Conservation (phyloP, 2,329 filamentous ascomycete species). For the Fusarium poae region DNA sequence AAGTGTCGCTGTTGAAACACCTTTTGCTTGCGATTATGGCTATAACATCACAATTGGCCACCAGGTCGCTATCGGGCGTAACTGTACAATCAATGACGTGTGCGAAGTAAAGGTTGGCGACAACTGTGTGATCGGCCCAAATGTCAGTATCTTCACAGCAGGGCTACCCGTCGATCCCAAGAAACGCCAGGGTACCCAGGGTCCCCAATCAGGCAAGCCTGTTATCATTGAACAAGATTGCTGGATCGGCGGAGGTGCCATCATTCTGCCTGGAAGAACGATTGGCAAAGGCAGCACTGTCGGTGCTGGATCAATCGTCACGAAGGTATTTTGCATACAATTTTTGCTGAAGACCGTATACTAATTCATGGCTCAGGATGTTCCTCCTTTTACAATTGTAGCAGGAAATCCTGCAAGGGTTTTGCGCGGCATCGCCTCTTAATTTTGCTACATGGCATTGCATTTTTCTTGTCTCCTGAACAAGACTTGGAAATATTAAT, state of each 20-base stretch:
- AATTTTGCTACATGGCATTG: slow-evolving; percentile 36
- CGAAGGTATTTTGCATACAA: slow-evolving; percentile 67
- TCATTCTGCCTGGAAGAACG: slow-evolving; percentile 81
- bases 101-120: slow-evolving; percentile 85
- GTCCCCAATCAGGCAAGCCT: slow-evolving; percentile 75
- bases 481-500: slow-evolving; percentile 50
- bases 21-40: slow-evolving; percentile 94
- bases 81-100: slow-evolving; percentile 90
- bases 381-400: slow-evolving; percentile 76
- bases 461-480: slow-evolving; percentile 39
- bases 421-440: slow-evolving; percentile 56
- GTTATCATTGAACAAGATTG: slow-evolving; percentile 88
- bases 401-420: slow-evolving; percentile 77
- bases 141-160: slow-evolving; percentile 87
- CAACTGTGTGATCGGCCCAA: slow-evolving; percentile 81
- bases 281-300: slow-evolving; percentile 85
- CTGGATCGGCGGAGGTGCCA: slow-evolving; percentile 83
- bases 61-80: slow-evolving; percentile 84
- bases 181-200: slow-evolving; percentile 78
- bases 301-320: slow-evolving; percentile 87
- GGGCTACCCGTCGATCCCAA: slow-evolving; percentile 80
- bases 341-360: neutral
- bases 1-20: slow-evolving; percentile 83
- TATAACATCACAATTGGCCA: slow-evolving; percentile 93
- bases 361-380: slow-evolving; percentile 60